These are phyloP conservation scores for Aeschynomene evenia DNA, from an alignment of 306 rosid species.

Conservation along the genomic window DNA sequence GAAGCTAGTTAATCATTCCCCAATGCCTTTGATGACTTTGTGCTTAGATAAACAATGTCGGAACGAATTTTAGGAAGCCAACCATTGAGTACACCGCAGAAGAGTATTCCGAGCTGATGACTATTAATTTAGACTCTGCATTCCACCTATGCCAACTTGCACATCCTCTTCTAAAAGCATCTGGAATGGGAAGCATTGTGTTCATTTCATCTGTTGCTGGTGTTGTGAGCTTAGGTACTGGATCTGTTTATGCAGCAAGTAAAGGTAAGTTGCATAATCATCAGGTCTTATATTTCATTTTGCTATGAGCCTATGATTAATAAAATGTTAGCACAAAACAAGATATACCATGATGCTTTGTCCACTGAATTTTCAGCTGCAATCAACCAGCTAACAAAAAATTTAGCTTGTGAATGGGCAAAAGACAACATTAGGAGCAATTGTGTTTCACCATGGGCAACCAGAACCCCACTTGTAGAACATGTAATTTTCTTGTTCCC, in stretches of 20 bases:
- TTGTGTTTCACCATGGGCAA: conserved; percentile 81
- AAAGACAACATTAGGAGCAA: conserved; percentile 84
- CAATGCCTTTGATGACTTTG: conserved; percentile 10
- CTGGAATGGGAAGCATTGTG: conserved; percentile 82
- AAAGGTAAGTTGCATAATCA: conserved; percentile 57
- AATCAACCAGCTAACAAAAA: conserved; percentile 76
- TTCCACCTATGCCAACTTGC: conserved; percentile 71
- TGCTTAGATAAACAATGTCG: conserved; percentile 74
- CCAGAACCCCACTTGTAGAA: conserved; percentile 63
- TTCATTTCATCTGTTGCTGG: conserved; percentile 86
- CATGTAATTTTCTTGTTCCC: conserved; percentile 41
- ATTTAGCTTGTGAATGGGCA: conserved; percentile 93
- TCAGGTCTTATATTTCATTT: not conserved
- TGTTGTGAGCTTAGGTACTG: conserved; percentile 42
- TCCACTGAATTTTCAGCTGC: conserved; percentile 62
- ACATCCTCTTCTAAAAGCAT: conserved; percentile 78
- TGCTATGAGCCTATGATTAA: conserved; percentile 9
- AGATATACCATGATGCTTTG: not conserved
- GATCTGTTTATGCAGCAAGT: conserved; percentile 69
- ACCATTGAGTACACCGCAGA: conserved; percentile 61
- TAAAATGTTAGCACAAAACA: not conserved
- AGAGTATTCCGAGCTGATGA: conserved; percentile 52
- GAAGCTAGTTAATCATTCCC: not conserved
- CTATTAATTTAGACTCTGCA: conserved; percentile 66
- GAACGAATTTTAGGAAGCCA: conserved; percentile 74